A percentile compares a stretch with the other conserved stretches of the same genome.
Conservation (phyloP, 169 alveolate species). For the Eimeria zaria region DNA sequence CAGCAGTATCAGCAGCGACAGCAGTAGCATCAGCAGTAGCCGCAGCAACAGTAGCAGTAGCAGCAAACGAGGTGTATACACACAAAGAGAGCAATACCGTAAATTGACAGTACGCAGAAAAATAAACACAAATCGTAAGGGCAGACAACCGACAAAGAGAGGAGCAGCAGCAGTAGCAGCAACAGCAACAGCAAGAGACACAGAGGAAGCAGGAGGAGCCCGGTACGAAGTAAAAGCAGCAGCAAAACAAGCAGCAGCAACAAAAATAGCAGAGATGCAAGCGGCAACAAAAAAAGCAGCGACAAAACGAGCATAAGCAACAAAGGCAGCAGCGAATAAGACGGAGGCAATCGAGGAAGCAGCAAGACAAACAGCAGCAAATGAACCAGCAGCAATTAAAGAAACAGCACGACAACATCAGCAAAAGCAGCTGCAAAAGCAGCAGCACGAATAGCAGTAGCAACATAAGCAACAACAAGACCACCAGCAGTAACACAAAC, state of each 20-base stretch:
- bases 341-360: not conserved
- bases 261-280: not conserved
- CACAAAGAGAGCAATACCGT: not conserved
- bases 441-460: not conserved
- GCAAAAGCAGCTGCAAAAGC: not conserved
- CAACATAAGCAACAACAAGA: too few relatives aligned
- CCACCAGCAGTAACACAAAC: too few relatives aligned
- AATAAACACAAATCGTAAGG: not conserved
- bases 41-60: not conserved
- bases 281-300: too few relatives aligned
- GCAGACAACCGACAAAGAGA: not conserved
- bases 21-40: not conserved
- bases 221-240: too few relatives aligned
- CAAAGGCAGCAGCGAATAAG: too few relatives aligned
- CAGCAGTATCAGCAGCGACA: too few relatives aligned
- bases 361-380: not conserved
- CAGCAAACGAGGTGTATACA: not conserved
- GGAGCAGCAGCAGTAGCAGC: too few relatives aligned
- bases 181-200: not conserved
- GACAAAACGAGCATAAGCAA: too few relatives aligned
- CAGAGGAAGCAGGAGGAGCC: not conserved
- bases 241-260: not conserved
- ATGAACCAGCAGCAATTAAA: not conserved
- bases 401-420: not conserved
- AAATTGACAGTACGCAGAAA: not conserved